Evolutionary conservation across 1,284 basidiomycete genomes (phyloP).

Genomic region (Microbotryum violaceum): DNA sequence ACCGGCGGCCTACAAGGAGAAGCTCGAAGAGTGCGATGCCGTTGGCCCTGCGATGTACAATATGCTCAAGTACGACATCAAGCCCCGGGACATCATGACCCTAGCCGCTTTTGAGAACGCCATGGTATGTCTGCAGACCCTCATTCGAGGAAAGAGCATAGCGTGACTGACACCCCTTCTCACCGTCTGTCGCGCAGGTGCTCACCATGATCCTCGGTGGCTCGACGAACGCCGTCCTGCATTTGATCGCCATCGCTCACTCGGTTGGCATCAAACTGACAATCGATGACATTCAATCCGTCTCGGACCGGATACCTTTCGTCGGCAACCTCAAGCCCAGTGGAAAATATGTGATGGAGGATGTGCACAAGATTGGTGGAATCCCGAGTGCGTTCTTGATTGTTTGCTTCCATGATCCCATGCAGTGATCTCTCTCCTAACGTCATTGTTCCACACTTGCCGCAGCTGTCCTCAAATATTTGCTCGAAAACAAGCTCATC

Average conservation of each 20-base stretch:
- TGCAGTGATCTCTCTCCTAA: conserved; percentile 49
- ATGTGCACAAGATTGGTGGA: conserved; percentile 79
- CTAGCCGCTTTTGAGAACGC: conserved; percentile 92
- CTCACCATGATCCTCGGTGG: conserved; percentile 89
- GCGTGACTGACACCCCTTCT: neutral
- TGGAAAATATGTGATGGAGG: conserved; percentile 83
- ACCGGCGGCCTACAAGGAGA: conserved; percentile 73
- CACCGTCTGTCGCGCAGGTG: conserved; percentile 12
- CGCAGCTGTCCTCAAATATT: conserved; percentile 69
- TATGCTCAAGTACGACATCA: conserved; percentile 75
- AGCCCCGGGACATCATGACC: conserved; percentile 95
- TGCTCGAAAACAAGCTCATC: conserved; percentile 71
- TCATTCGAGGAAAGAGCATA: neutral
- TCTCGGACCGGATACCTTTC: conserved; percentile 78
- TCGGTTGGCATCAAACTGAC: conserved; percentile 72
- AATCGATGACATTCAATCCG: conserved; percentile 77
- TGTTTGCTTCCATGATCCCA: neutral
- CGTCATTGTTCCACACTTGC: conserved; percentile 36
- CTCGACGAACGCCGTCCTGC: conserved; percentile 86
- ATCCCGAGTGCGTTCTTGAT: conserved; percentile 59
- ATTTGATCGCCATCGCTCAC: conserved; percentile 82
- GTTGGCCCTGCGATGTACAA: conserved; percentile 75
- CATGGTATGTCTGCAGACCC: conserved; percentile 54
- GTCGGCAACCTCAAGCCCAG: conserved; percentile 84
- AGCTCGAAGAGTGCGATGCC: conserved; percentile 72